These are phyloP conservation scores for Serpula lacrymans DNA, from an alignment of 768 basidiomycete genomes.

Conservation along the genomic window DNA sequence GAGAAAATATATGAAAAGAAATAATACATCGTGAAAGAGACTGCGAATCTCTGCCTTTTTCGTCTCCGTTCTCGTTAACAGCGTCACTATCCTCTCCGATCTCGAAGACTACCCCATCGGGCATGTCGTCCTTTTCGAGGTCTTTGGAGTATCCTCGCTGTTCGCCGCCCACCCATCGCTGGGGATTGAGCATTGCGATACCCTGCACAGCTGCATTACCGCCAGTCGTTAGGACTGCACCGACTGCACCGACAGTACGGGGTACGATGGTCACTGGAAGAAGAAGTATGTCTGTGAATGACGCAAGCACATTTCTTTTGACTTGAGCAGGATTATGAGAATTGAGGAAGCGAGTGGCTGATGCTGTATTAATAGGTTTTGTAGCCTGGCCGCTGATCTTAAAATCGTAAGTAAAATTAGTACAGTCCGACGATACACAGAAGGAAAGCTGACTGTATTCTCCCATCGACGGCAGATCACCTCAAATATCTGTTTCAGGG, in stretches of 20 bases:
- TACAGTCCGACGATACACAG: neutral
- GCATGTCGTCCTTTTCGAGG: conserved; percentile 31
- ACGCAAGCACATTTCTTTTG: conserved; percentile 89
- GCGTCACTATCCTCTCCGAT: conserved; percentile 38
- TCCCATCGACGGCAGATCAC: conserved; percentile 81
- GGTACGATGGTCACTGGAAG: conserved; percentile 97
- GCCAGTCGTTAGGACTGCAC: conserved; percentile 61
- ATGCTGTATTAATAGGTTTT: conserved; percentile 12
- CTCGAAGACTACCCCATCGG: conserved; percentile 47
- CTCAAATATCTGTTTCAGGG: conserved; percentile 70
- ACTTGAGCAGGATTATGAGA: conserved; percentile 88
- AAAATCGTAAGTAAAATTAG: conserved; percentile 15
- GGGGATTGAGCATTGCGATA: conserved; percentile 86
- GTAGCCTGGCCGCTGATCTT: conserved; percentile 15
- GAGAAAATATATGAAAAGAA: no score
- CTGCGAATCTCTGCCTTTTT: no score
- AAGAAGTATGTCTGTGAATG: conserved; percentile 85
- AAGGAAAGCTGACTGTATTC: no score
- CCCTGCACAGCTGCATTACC: conserved; percentile 78
- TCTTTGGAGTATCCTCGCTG: conserved; percentile 37
- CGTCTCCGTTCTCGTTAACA: no score
- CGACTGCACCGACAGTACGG: conserved; percentile 65
- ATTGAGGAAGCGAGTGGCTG: conserved; percentile 68
- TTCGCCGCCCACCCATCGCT: conserved; percentile 70
- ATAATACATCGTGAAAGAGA: no score